Conservation (phyloP, 495 filamentous ascomycete species). For the Aspergillus egyptiacus region DNA sequence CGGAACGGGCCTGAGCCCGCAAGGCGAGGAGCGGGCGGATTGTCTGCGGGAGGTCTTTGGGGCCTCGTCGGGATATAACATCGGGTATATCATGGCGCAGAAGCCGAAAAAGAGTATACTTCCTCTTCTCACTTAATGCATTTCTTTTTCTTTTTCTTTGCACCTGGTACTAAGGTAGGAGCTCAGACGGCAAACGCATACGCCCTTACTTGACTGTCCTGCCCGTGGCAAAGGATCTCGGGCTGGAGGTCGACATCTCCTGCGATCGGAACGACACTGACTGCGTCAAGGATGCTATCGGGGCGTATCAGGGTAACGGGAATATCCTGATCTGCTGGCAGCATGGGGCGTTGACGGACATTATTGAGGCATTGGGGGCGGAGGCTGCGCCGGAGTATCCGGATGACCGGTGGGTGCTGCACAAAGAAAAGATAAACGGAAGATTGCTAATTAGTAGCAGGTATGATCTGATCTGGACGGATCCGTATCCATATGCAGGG, state of each 20-base stretch:
- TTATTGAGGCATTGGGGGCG: conserved; percentile 40
- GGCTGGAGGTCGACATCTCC: conserved; percentile 45
- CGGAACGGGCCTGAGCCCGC: conserved; percentile 34
- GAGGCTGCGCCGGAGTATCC: conserved; percentile 32
- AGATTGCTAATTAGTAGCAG: conserved; percentile 13
- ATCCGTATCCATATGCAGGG: conserved; percentile 30
- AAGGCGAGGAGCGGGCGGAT: conserved; percentile 45
- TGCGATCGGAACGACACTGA: conserved; percentile 42
- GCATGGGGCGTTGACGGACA: conserved; percentile 43
- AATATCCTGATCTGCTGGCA: conserved; percentile 58
- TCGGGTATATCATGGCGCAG: conserved; percentile 49
- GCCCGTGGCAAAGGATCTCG: conserved; percentile 46
- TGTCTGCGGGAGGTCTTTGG: conserved; percentile 47
- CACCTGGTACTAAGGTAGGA: not conserved
- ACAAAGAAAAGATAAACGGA: not conserved
- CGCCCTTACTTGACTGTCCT: conserved; percentile 49
- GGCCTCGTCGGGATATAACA: conserved; percentile 39
- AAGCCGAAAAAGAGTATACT: conserved; percentile 41
- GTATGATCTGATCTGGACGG: conserved; percentile 41
- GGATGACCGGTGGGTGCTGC: conserved; percentile 28
- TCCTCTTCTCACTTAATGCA: not conserved
- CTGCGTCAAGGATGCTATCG: conserved; percentile 42
- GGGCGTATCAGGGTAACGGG: conserved; percentile 38
- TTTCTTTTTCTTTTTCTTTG: not conserved
- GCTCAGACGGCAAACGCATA: conserved; percentile 43